A percentile compares a stretch with the other conserved stretches of the same genome.
Conservation (phyloP, 1,284 basidiomycete genomes). For the Microbotryomycetes sp. region DNA sequence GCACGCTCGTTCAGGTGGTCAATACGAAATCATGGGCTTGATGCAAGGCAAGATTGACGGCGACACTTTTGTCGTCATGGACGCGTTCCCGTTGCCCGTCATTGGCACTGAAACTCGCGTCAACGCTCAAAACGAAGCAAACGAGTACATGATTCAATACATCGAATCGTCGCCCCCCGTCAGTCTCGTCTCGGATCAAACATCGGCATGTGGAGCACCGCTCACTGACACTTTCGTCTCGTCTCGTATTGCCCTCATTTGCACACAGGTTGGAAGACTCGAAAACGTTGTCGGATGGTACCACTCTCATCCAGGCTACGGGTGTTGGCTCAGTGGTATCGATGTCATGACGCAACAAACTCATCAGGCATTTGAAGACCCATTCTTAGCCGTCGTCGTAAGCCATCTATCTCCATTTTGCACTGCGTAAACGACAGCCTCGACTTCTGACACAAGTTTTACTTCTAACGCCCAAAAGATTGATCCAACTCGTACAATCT, state of each 20-base stretch:
- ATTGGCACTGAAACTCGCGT: slow-evolving; percentile 99
- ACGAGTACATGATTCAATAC: slow-evolving; percentile 98
- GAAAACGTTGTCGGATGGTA: slow-evolving; percentile 99
- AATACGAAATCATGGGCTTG: slow-evolving; percentile 98
- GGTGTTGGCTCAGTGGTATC: slow-evolving; percentile 95
- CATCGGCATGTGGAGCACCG: background rate
- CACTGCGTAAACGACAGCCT: background rate
- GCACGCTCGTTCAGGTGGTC: slow-evolving; percentile 92
- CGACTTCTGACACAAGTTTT: background rate
- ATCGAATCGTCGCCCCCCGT: slow-evolving; percentile 71
- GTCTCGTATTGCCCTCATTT: slow-evolving; percentile 1
- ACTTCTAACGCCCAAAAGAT: slow-evolving; percentile 53
- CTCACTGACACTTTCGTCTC: background rate
- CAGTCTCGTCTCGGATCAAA: slow-evolving; percentile 26
- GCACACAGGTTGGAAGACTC: slow-evolving; percentile 61
- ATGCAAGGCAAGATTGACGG: slow-evolving; percentile 96
- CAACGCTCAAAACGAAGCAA: slow-evolving; percentile 90
- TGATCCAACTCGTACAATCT: slow-evolving; percentile 96
- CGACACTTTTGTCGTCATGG: slow-evolving; percentile 81
- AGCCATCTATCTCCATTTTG: slow-evolving; percentile 40
- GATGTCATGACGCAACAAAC: slow-evolving; percentile 93
- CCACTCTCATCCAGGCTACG: slow-evolving; percentile 95
- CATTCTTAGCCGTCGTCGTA: slow-evolving; percentile 94
- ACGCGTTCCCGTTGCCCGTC: slow-evolving; percentile 93
- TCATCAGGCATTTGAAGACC: slow-evolving; percentile 91